Percentiles rank a stretch among this genome's conserved stretches.
These are phyloP conservation scores for Citrus glauca DNA, from an alignment of 345 rosid genomes.

Conservation along the genomic window DNA sequence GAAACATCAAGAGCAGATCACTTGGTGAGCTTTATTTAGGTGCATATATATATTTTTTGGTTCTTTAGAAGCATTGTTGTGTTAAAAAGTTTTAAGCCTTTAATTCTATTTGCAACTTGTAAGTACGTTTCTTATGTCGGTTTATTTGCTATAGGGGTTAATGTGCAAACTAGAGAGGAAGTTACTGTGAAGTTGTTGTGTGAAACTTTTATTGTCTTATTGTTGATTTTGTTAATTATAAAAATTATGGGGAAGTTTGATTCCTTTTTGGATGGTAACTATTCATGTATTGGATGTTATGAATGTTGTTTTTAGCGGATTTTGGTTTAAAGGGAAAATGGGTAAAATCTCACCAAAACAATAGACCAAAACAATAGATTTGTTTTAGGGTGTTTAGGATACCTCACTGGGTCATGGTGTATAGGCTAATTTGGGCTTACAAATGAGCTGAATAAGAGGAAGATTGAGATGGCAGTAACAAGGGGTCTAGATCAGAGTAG, in stretches of 20 bases:
- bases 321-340: too few species aligned
- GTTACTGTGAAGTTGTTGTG: constrained; percentile 85
- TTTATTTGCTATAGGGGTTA: constrained; percentile 43
- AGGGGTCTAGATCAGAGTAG: too few species aligned
- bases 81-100: not conserved
- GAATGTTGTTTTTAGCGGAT: too few species aligned
- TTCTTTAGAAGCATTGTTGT: constrained; percentile 2
- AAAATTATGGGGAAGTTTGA: not conserved
- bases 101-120: not conserved
- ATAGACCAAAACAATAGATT: too few species aligned
- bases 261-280: not conserved
- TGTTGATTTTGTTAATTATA: not conserved
- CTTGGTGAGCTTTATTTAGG: constrained; percentile 87
- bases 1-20: constrained; percentile 94
- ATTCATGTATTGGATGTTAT: not conserved
- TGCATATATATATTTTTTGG: constrained; percentile 15
- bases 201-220: not conserved
- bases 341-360: too few species aligned
- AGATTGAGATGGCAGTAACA: too few species aligned
- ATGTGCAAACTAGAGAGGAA: constrained; percentile 81
- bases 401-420: too few species aligned
- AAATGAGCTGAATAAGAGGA: too few species aligned
- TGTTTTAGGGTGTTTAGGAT: too few species aligned
- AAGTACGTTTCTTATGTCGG: not conserved
- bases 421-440: too few species aligned